A percentile compares a stretch with the other conserved stretches of the same genome.
Conservation (phyloP, 2,329 filamentous ascomycete species). For the Scedosporium apiospermum region DNA sequence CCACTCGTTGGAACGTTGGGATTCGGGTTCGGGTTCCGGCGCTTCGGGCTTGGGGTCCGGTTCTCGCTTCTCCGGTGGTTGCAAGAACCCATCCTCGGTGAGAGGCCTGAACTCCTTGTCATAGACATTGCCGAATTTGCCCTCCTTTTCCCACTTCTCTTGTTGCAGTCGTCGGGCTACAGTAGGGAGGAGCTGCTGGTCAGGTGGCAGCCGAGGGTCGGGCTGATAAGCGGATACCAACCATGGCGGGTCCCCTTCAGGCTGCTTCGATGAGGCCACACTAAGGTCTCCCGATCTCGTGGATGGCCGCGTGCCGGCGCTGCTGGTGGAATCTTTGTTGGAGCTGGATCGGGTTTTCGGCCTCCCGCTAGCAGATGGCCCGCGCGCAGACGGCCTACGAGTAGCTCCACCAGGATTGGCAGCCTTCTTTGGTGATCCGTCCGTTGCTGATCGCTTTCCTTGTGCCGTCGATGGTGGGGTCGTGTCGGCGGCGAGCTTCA, state of each 20-base stretch:
- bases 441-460: conserved; percentile 33
- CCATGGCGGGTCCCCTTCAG: conserved; percentile 95
- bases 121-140: conserved; percentile 75
- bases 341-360: conserved; percentile 55
- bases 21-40: conserved; percentile 7
- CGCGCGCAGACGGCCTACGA: conserved; percentile 5
- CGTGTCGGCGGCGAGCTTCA: conserved; percentile 39
- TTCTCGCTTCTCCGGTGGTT: conserved; percentile 27
- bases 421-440: conserved; percentile 46
- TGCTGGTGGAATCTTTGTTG: conserved; percentile 33
- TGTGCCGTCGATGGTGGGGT: conserved; percentile 7
- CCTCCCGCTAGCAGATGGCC: conserved; percentile 30
- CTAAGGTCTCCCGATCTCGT: conserved; percentile 52
- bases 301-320: conserved; percentile 44
- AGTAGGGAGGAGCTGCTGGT: conserved; percentile 91
- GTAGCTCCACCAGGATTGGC: conserved; percentile 17
- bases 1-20: conserved; percentile 38
- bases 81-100: conserved; percentile 51
- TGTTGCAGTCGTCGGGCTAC: conserved; percentile 86
- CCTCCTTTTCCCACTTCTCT: conserved; percentile 90
- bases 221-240: conserved; percentile 91
- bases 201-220: conserved; percentile 84
- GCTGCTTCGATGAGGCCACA: conserved; percentile 41
- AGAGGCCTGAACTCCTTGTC: conserved; percentile 81
- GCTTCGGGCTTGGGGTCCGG: conserved; percentile 16